phyloP scores from a whole-genome alignment of 2,329 filamentous ascomycete genomes.

The Ilyonectria robusta region DNA sequence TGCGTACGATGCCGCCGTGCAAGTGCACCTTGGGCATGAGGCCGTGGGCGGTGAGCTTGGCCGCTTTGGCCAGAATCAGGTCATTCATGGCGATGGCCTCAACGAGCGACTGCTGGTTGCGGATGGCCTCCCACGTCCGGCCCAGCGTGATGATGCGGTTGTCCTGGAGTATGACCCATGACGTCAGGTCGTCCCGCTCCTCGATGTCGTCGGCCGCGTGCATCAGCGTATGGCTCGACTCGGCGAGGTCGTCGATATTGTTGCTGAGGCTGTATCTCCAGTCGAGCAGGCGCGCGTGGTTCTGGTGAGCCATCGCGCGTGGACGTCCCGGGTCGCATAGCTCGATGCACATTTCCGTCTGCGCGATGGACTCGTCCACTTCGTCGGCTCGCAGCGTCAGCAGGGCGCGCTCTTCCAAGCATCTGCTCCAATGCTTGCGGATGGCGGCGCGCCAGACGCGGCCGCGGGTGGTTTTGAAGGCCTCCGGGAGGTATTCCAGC shows the following conservation, averaged over 20 bases:
- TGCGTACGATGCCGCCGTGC: too few relatives aligned
- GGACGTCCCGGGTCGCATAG: too few relatives aligned
- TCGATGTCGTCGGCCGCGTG: not conserved
- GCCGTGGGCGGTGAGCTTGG: not conserved
- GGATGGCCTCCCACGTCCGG: not conserved
- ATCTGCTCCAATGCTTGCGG: not conserved
- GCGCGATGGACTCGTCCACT: too few relatives aligned
- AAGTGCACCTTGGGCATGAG: too few relatives aligned
- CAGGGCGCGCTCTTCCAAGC: not conserved
- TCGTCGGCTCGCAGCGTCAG: not conserved
- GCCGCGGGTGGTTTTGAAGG: not conserved
- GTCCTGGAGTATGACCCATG: not conserved
- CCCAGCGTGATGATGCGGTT: not conserved
- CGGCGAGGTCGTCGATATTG: too few relatives aligned
- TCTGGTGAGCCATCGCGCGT: too few relatives aligned
- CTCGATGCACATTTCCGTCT: too few relatives aligned
- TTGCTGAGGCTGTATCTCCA: too few relatives aligned
- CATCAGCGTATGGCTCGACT: too few relatives aligned
- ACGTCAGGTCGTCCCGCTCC: not conserved
- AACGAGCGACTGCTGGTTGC: not conserved
- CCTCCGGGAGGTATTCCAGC: not conserved
- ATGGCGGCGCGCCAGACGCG: not conserved
- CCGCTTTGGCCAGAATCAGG: not conserved
- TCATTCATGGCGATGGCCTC: not conserved
- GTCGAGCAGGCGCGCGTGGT: too few relatives aligned